Conservation (phyloP, 768 basidiomycete genomes). For the Piloderma croceum region DNA sequence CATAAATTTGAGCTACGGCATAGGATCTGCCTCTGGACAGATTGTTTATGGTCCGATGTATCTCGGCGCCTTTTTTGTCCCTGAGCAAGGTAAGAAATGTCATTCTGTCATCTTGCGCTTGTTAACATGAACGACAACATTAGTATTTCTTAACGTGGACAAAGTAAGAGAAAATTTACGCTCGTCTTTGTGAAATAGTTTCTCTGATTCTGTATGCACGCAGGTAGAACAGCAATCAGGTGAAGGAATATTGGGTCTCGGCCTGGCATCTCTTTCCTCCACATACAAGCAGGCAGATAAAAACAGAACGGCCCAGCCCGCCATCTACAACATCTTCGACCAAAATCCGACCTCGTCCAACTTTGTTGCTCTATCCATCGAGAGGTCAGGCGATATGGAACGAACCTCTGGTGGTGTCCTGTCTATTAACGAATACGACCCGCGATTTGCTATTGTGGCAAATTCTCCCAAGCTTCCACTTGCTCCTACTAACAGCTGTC, state of each 20-base stretch:
- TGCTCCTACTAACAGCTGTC: constrained; percentile 26
- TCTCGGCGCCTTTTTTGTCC: constrained; percentile 29
- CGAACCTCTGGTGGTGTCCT: constrained; percentile 37
- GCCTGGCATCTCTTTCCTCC: background rate
- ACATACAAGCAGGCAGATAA: background rate
- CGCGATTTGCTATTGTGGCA: constrained; percentile 25
- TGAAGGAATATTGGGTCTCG: background rate
- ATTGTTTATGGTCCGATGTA: constrained; percentile 31
- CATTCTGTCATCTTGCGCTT: background rate
- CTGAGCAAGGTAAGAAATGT: constrained; percentile 15
- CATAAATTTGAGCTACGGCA: constrained; percentile 31
- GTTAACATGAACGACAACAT: background rate
- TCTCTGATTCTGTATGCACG: no score
- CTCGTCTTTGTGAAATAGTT: no score
- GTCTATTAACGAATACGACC: constrained; percentile 38
- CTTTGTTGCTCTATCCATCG: constrained; percentile 38
- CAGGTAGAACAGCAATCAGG: background rate
- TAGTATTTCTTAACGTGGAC: constrained; percentile 1
- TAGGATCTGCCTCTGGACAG: constrained; percentile 32
- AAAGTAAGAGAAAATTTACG: no score
- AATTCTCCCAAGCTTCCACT: constrained; percentile 28
- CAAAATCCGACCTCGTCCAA: constrained; percentile 12
- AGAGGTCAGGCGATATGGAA: constrained; percentile 35
- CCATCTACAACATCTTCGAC: constrained; percentile 5
- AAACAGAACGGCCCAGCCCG: constrained; percentile 1